Base-by-base conservation (phyloP, 1,284 basidiomycete species). In the Phylloporus gajari region DNA sequence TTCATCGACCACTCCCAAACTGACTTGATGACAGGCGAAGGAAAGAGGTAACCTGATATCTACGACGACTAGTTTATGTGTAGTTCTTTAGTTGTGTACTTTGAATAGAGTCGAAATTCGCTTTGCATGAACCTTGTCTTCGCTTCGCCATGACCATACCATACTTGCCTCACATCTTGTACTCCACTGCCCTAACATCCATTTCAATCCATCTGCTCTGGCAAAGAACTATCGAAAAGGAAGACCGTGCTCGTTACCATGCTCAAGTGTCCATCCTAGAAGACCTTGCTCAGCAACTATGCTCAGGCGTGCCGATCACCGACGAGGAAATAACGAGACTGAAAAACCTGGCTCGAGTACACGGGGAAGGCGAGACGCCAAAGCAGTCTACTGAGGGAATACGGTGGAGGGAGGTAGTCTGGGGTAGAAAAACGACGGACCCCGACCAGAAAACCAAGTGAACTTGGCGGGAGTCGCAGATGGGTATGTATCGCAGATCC, bases 201-300 rank as follows among this genome's bases (percentile, higher is more conserved):
- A 78, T 92, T 68, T 88, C 90, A 58, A 88, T 91, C 70, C 91
- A 93, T 80, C 83, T 91, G 46, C 85, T 92, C 59, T 85, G 83
- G 77, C 86, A 88, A 69, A 85, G 88, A 71, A 87, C 85, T 63
- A 77, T 77, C 3, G 84, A 85, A 63, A 86, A 85, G 68, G 87
- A 88, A 61, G 87, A 90, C 74, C 86, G 85, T 67, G 83, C 86
- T 27, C 86, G 86, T 56, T 79, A 86, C 61, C 79, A 85, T 69
- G 90, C 91, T 21, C 89, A 88, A 72, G 84, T 88, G 67, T 88
- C 90, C n/a, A 87, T 93, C 72, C 84, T 93, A 68, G 86, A 89
- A 69, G 87, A 88, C 66, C 85, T 91, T 68, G 84, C 84, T 6
- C 79, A 82, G 32, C 87, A 88, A 70, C 79, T 92, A 65, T 83